phyloP scores from a whole-genome alignment of 2,329 filamentous ascomycete genomes.

The Aphanocladium album region DNA sequence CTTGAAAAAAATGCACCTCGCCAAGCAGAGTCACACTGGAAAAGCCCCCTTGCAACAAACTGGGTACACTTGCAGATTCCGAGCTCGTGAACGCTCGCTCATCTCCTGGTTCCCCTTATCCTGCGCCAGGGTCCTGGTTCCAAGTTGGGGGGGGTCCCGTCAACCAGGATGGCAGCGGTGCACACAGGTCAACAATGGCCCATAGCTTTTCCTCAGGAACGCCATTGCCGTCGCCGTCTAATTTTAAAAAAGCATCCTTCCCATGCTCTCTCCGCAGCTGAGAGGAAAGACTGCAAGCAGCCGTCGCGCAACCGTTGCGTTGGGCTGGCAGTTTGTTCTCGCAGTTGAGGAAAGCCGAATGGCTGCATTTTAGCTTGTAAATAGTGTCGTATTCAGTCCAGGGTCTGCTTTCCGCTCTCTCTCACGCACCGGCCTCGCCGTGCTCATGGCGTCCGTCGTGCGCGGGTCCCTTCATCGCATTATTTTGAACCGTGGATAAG shows the following conservation, averaged over 20 bases:
- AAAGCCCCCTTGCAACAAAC: background rate
- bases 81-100: background rate
- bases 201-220: background rate
- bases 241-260: background rate
- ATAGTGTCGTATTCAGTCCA: background rate
- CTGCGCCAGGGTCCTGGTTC: background rate
- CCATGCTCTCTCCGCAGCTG: background rate
- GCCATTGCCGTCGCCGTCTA: slow-evolving; percentile 9
- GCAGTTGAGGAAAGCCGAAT: background rate
- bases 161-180: background rate
- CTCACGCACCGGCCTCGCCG: background rate
- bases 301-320: slow-evolving; percentile 1
- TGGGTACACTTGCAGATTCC: background rate
- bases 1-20: background rate
- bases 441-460: background rate
- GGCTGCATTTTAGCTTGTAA: background rate
- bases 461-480: background rate
- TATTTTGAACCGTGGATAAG: background rate
- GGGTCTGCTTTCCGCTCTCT: background rate
- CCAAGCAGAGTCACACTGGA: background rate
- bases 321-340: background rate
- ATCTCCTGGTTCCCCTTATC: background rate
- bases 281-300: background rate
- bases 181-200: slow-evolving; percentile 3
- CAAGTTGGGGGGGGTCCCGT: background rate